These are phyloP conservation scores for Amanita rimosa DNA, from an alignment of 768 basidiomycete genomes.

Conservation along the genomic window DNA sequence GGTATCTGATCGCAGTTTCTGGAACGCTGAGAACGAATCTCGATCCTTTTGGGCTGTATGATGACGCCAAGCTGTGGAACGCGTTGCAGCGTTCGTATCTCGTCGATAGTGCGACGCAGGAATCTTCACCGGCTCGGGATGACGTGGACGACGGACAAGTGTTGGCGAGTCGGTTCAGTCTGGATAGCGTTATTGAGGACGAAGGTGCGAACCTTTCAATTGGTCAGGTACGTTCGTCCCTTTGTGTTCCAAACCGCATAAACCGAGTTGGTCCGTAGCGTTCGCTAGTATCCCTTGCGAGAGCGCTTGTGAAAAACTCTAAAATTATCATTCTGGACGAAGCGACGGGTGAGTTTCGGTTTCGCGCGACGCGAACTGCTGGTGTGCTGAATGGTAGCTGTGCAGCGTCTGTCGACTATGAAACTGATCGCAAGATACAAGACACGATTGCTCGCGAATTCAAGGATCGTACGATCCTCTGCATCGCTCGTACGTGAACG, in stretches of 20 bases:
- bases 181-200: slow-evolving; percentile 78
- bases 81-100: slow-evolving; percentile 80
- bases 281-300: slow-evolving; percentile 76
- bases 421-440: slow-evolving; percentile 87
- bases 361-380: neutral
- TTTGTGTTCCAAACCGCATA: slow-evolving; percentile 3
- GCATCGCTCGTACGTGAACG: slow-evolving; percentile 70
- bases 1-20: slow-evolving; percentile 36
- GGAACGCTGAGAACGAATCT: slow-evolving; percentile 81
- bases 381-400: slow-evolving; percentile 4
- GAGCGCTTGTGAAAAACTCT: slow-evolving; percentile 80
- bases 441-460: slow-evolving; percentile 82
- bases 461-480: slow-evolving; percentile 72
- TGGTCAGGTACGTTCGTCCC: slow-evolving; percentile 34
- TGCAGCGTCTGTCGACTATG: slow-evolving; percentile 76
- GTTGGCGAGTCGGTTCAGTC: slow-evolving; percentile 54
- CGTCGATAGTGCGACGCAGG: slow-evolving; percentile 37
- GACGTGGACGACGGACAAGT: slow-evolving; percentile 29
- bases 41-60: slow-evolving; percentile 77
- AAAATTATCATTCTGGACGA: slow-evolving; percentile 85
- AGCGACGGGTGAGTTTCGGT: slow-evolving; percentile 48
- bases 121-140: slow-evolving; percentile 17
- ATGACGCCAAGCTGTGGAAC: slow-evolving; percentile 79
- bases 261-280: slow-evolving; percentile 29
- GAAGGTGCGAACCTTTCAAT: slow-evolving; percentile 82